Base-by-base conservation (phyloP, 179 eudicot species). In the Heliamphora pulchella region DNA sequence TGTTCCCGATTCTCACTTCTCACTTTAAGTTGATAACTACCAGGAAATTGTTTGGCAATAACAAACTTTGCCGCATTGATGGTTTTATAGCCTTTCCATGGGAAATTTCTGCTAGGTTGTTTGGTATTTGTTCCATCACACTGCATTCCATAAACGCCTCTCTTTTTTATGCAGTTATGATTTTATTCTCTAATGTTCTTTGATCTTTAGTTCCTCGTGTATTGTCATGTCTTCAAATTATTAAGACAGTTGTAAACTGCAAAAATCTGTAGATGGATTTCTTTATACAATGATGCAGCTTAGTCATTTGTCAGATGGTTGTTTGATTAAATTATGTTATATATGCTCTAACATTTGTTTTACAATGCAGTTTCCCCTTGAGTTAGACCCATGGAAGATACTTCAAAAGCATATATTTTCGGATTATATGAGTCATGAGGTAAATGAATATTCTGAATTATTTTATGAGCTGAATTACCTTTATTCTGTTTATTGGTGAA, bases 391-490 rank as follows among this genome's bases (percentile, higher is more conserved):
- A 31, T 96, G 99, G 98, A 87, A 87, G 78, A 72, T 86, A 72
- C 86, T 96, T n/a, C 90, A 88, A 75, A 80, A 85, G 71, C 98
- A 96, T 80, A 86, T 96, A 81, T 86, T 91, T 83, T 89, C 93
- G 54, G 99, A 96, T 86, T 96, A 92, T 84, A 77, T 80, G 55
- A 92, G 84, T 89, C 90, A 92, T 81, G 94, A 96, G 99, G 99
- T 90, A 85, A 83, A 74, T 76, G 67, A 81, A 77, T 57, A 41
- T 22, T 75, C 20, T 31, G 11, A 31, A 72, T 77, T 10, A 47
- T 78, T 41, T 76, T 64, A 47, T 59, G 22, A 50, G 79, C 74
- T 6, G 4, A 41, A 15, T 46, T 31, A 5, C n/a, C 48, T 68
- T 14, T 31, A 2, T 20, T 63, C 50, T 74, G 80, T 77, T 83